Evolutionary conservation across 176 grass and related monocot species (phyloP), one percentile per base, ranked within the genome.

Genomic region (Chrysopogon serrulatus): DNA sequence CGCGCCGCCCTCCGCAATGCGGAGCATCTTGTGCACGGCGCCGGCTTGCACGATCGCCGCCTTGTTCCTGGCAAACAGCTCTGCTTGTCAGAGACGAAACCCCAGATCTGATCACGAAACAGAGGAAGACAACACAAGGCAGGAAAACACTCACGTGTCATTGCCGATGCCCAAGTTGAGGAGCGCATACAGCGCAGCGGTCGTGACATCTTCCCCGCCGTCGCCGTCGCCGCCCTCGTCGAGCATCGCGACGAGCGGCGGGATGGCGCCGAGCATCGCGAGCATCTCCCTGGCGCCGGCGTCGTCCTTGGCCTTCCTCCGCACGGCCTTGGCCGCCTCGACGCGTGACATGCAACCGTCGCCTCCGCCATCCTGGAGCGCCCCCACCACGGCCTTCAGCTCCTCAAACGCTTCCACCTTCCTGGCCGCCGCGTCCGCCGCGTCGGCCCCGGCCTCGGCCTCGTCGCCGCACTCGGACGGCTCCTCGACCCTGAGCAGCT

Each of bases 151-250:
- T 95, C 86, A 99, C 96, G 91, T 33, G 83, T 99, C 96, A 74
- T 99, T 89, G 73, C 93, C 93, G 80, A 99, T 94, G 17, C 85
- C 96, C 34, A 96, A 47, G 84, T 99, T 99, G 36, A 99, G 96
- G 33, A 98, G 75, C 60, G 96, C 96, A 73, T 99, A 99, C 33
- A 99, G 89, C 18, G 87, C 93, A 0, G 82, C 79, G 39, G 86
- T 64, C 64, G 79, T 90, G 31, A 74, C 16, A 35, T 92, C 85
- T 56, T 92, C 87, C 24, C 79, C 79, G 7, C 56, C 69, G 17
- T 81, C 80, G 1, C 42, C 33, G 8, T 81, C 80, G 1, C 42
- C 33, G 8, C 26, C 28, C 6, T 87, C 78, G 42, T 94, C 91
- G 10, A 99, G 87, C 89, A 99, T 89, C 16, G 79, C 91, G 47